phyloP scores from a whole-genome alignment of 352 stramenopile genomes.

The Pilasporangium apinafurcum region DNA sequence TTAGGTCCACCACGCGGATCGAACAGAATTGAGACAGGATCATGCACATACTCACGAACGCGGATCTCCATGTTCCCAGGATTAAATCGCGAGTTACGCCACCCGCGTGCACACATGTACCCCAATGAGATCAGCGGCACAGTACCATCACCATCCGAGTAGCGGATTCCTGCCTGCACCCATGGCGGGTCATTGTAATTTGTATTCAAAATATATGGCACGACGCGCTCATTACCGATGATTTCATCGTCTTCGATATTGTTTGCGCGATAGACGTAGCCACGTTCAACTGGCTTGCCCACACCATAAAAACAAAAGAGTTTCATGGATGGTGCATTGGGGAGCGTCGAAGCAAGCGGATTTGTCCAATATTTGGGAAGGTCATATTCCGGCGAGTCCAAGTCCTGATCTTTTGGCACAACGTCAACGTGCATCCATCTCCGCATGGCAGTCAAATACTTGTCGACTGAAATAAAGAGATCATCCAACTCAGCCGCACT shows the following conservation, averaged over 20 bases:
- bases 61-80: constrained; percentile 80
- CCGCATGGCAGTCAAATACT: constrained; percentile 34
- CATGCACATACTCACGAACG: constrained; percentile 73
- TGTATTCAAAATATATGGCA: constrained; percentile 61
- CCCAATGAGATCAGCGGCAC: constrained; percentile 91
- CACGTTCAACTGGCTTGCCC: constrained; percentile 83
- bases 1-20: constrained; percentile 62
- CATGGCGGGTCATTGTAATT: constrained; percentile 56
- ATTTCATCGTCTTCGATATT: constrained; percentile 23
- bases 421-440: constrained; percentile 37
- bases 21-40: constrained; percentile 70
- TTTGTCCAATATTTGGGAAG: constrained; percentile 83
- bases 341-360: constrained; percentile 78
- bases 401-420: constrained; percentile 22
- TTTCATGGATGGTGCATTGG: constrained; percentile 88
- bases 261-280: constrained; percentile 70
- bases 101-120: constrained; percentile 91
- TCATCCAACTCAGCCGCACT: constrained; percentile 42
- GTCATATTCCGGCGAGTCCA: constrained; percentile 41
- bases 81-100: constrained; percentile 82
- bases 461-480: constrained; percentile 37
- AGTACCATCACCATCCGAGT: constrained; percentile 90
- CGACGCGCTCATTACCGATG: constrained; percentile 24
- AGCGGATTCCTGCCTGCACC: constrained; percentile 76
- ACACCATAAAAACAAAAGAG: constrained; percentile 95